Evolutionary conservation across 2,329 filamentous ascomycete genomes (phyloP).

Genomic region (Didymella glomerata): DNA sequence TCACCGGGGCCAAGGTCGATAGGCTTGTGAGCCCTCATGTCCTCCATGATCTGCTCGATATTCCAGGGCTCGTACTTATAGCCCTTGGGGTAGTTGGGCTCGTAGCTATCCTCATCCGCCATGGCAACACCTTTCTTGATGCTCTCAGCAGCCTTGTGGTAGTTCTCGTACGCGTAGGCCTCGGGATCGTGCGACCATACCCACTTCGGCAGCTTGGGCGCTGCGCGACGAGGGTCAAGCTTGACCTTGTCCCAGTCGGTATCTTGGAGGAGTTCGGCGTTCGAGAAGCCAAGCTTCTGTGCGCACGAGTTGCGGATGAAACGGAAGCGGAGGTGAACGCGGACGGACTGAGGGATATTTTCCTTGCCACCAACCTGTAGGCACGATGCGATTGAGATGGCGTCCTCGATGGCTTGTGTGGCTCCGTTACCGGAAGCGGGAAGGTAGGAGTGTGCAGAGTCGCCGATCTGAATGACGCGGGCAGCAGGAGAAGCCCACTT

Average conservation of each 20-base stretch:
- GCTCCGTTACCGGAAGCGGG: slow-evolving; percentile 58
- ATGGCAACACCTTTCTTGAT: slow-evolving; percentile 54
- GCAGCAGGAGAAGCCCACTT: slow-evolving; percentile 55
- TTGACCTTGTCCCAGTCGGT: slow-evolving; percentile 60
- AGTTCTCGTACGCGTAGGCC: slow-evolving; percentile 56
- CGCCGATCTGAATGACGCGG: slow-evolving; percentile 57
- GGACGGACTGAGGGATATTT: slow-evolving; percentile 51
- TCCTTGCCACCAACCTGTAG: slow-evolving; percentile 56
- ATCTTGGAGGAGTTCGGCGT: slow-evolving; percentile 58
- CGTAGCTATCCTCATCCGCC: slow-evolving; percentile 53
- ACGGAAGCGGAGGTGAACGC: slow-evolving; percentile 54
- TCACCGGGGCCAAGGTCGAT: slow-evolving; percentile 49
- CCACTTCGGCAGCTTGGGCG: slow-evolving; percentile 58
- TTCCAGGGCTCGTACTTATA: slow-evolving; percentile 55
- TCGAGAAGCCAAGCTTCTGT: slow-evolving; percentile 59
- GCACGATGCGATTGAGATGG: slow-evolving; percentile 57
- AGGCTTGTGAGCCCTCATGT: slow-evolving; percentile 47
- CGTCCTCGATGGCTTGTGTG: slow-evolving; percentile 59
- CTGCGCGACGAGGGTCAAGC: slow-evolving; percentile 54
- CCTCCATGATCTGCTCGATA: slow-evolving; percentile 54
- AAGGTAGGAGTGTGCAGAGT: slow-evolving; percentile 57
- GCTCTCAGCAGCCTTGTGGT: slow-evolving; percentile 52
- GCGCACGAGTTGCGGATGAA: slow-evolving; percentile 60
- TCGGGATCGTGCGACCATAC: slow-evolving; percentile 58
- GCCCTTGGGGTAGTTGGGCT: slow-evolving; percentile 57